Percentiles rank a stretch among this genome's conserved stretches.
Evolutionary conservation across 495 filamentous ascomycete genomes (phyloP).

Genomic region (Penicillium antarcticum): DNA sequence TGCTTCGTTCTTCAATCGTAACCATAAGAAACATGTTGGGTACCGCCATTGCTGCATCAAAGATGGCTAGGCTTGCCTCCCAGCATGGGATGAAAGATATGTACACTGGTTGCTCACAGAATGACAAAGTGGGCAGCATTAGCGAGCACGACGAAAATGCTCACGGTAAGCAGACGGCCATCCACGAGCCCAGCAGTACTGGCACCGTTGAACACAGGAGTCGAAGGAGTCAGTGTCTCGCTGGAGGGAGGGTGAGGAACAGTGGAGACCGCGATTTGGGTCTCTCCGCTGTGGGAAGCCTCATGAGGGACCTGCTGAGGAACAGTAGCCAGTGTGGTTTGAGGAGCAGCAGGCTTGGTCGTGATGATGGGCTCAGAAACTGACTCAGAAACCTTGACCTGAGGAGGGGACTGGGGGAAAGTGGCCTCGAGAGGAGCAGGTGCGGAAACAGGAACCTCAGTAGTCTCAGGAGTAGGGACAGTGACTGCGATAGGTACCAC

Average conservation of each 20-base stretch:
- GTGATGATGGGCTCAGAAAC: not conserved
- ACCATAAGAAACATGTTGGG: not conserved
- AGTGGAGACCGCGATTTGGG: not conserved
- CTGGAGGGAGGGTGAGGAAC: not conserved
- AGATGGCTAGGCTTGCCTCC: not conserved
- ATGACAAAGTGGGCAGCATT: not conserved
- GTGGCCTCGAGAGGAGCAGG: not conserved
- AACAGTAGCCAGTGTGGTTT: not conserved
- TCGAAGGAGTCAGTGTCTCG: not conserved
- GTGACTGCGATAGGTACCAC: not conserved
- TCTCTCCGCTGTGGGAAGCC: not conserved
- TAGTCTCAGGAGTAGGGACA: not conserved
- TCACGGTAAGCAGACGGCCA: not conserved
- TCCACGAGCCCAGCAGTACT: not conserved
- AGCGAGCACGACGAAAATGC: not conserved
- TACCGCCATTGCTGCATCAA: not conserved
- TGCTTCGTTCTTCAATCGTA: not conserved
- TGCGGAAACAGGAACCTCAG: not conserved
- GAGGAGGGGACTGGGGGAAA: not conserved
- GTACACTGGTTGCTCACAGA: not conserved
- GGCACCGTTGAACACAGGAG: conserved; percentile 5
- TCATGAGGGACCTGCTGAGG: not conserved
- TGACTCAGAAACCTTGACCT: not conserved
- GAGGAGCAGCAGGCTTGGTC: not conserved
- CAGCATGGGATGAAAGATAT: not conserved